Conservation (phyloP, 1,284 basidiomycete species). For the Boletus smithii region DNA sequence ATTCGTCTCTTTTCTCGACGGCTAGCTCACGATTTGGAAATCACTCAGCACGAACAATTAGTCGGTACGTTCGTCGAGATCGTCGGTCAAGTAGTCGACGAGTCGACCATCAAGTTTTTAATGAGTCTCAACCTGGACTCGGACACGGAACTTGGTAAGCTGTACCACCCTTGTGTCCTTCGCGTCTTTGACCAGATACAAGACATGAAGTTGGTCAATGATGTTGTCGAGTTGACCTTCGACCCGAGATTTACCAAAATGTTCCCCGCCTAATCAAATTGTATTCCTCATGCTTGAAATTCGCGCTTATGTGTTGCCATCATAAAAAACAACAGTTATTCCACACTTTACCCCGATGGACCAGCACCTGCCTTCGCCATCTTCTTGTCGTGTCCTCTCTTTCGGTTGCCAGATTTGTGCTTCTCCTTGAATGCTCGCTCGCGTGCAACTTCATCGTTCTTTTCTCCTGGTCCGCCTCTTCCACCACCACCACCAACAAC, state of each 20-base stretch:
- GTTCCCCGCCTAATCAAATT: constrained; percentile 36
- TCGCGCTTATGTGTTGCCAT: background rate
- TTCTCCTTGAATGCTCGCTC: constrained; percentile 68
- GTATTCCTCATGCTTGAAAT: no score
- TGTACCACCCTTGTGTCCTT: background rate
- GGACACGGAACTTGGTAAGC: constrained; percentile 54
- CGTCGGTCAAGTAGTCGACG: constrained; percentile 64
- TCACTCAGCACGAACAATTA: constrained; percentile 46
- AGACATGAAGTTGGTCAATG: constrained; percentile 69
- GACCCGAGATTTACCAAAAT: constrained; percentile 57
- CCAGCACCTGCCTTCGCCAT: constrained; percentile 53
- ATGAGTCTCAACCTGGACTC: constrained; percentile 60
- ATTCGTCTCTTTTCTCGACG: background rate
- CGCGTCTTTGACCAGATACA: constrained; percentile 7
- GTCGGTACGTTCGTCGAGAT: constrained; percentile 68
- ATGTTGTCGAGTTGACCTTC: constrained; percentile 62
- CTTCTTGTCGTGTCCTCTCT: constrained; percentile 74
- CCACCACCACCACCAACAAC: constrained; percentile 40
- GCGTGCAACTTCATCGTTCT: constrained; percentile 29
- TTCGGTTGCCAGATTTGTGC: constrained; percentile 68
- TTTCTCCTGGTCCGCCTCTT: constrained; percentile 34
- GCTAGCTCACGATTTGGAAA: background rate
- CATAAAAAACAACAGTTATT: constrained; percentile 1
- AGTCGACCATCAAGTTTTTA: constrained; percentile 61
- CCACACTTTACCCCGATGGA: constrained; percentile 20